These are phyloP conservation scores for Penicillium simplicissimum DNA, from an alignment of 495 filamentous ascomycete species.

Conservation along the genomic window DNA sequence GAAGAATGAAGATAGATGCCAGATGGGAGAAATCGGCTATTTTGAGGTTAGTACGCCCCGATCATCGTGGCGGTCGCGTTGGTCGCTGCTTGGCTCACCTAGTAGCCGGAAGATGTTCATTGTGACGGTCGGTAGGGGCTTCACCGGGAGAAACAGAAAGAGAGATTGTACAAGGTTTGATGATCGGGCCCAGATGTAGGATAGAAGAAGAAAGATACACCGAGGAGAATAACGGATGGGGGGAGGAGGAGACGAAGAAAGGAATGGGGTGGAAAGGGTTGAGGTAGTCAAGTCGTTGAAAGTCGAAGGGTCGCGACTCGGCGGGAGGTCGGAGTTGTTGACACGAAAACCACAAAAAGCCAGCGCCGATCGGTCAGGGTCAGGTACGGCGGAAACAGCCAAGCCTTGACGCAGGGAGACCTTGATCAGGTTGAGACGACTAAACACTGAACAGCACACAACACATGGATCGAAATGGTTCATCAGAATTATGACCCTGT, in stretches of 20 bases:
- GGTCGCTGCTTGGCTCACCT: slow-evolving; percentile 55
- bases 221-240: background rate
- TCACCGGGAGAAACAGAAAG: background rate
- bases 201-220: background rate
- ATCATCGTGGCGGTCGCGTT: background rate
- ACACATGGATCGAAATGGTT: background rate
- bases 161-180: background rate
- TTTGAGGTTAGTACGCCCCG: slow-evolving; percentile 10
- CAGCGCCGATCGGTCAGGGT: slow-evolving; percentile 24
- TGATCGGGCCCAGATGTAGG: background rate
- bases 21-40: slow-evolving; percentile 92
- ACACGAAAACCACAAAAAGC: slow-evolving; percentile 32
- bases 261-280: background rate
- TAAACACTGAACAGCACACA: background rate
- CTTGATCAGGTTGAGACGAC: no score
- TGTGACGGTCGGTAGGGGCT: slow-evolving; percentile 17
- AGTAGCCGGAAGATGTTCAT: slow-evolving; percentile 92
- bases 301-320: background rate
- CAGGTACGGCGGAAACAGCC: slow-evolving; percentile 20
- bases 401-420: background rate
- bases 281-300: background rate
- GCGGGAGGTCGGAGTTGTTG: slow-evolving; percentile 27
- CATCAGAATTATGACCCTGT: background rate
- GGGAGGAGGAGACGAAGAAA: background rate
- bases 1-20: slow-evolving; percentile 87